These are phyloP conservation scores for Terana coerulea DNA, from an alignment of 768 basidiomycete genomes.

Conservation along the genomic window DNA sequence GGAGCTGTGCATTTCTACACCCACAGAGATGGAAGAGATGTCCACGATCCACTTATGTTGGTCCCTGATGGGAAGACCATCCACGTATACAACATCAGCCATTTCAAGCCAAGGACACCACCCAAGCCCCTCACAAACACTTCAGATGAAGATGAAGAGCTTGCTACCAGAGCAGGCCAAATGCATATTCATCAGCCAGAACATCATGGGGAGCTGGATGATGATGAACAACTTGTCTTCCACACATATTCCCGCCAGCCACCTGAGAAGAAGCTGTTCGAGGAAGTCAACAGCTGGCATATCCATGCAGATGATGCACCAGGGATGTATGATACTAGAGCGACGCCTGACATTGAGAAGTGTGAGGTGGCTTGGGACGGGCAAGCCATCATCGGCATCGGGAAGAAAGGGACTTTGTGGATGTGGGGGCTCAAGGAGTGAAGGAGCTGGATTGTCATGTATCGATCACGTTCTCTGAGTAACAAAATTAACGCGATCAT, in stretches of 20 bases:
- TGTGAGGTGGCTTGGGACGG: slow-evolving; percentile 24
- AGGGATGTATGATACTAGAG: neutral
- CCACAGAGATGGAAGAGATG: too few relatives aligned
- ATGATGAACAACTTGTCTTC: slow-evolving; percentile 19
- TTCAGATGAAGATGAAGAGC: slow-evolving; percentile 14
- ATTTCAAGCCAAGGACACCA: slow-evolving; percentile 40
- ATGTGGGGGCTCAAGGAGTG: too few relatives aligned
- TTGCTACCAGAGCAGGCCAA: neutral
- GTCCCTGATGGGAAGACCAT: slow-evolving; percentile 40
- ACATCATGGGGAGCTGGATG: slow-evolving; percentile 7
- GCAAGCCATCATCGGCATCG: slow-evolving; percentile 17
- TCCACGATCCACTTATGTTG: slow-evolving; percentile 53
- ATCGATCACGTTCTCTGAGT: too few relatives aligned
- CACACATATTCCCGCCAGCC: neutral
- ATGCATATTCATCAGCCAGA: neutral
- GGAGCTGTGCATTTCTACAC: slow-evolving; percentile 38
- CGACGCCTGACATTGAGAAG: slow-evolving; percentile 6
- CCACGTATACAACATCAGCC: slow-evolving; percentile 42
- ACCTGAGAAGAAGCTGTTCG: slow-evolving; percentile 11
- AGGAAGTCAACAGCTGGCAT: slow-evolving; percentile 22
- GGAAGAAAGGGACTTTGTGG: slow-evolving; percentile 18
- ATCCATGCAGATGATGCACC: slow-evolving; percentile 8
- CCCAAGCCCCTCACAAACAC: slow-evolving; percentile 37
- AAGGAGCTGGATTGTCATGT: too few relatives aligned
- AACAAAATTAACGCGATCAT: too few relatives aligned